Conservation (phyloP, 768 basidiomycete species). For the Collybia sordida region DNA sequence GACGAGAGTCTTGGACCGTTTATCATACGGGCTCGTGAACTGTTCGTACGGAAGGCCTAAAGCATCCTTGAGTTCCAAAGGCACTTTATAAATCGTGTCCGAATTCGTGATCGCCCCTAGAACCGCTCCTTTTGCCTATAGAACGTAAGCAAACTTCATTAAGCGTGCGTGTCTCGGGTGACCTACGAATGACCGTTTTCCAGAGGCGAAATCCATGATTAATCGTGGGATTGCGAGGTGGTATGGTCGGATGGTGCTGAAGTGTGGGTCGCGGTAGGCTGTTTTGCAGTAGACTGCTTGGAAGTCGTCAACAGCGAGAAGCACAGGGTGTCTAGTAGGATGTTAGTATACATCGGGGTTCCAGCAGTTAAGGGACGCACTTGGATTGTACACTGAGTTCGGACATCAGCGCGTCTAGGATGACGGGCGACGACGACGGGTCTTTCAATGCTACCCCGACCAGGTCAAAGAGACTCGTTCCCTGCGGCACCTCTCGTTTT, state of each 20-base stretch:
- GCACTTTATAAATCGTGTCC: conserved; percentile 55
- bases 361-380: conserved; percentile 37
- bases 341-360: background rate
- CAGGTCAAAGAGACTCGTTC: conserved; percentile 53
- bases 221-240: conserved; percentile 79
- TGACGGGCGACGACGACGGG: conserved; percentile 47
- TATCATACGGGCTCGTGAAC: conserved; percentile 53
- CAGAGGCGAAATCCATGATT: conserved; percentile 77
- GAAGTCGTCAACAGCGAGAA: conserved; percentile 87
- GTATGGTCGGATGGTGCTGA: conserved; percentile 64
- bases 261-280: conserved; percentile 73
- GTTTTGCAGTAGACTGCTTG: conserved; percentile 75
- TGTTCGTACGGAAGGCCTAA: conserved; percentile 45
- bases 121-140: conserved; percentile 24
- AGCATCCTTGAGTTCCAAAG: conserved; percentile 64
- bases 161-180: background rate
- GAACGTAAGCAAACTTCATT: no score
- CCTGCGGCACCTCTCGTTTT: conserved; percentile 44
- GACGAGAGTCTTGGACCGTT: conserved; percentile 46
- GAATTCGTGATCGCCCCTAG: conserved; percentile 68
- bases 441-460: conserved; percentile 59
- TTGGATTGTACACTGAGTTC: conserved; percentile 63
- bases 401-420: conserved; percentile 57
- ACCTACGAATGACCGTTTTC: conserved; percentile 66
- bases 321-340: conserved; percentile 61